Evolutionary conservation across 441 rosid species (phyloP), one percentile per base, ranked within the genome.

Genomic region (Euphorbia celastroides): DNA sequence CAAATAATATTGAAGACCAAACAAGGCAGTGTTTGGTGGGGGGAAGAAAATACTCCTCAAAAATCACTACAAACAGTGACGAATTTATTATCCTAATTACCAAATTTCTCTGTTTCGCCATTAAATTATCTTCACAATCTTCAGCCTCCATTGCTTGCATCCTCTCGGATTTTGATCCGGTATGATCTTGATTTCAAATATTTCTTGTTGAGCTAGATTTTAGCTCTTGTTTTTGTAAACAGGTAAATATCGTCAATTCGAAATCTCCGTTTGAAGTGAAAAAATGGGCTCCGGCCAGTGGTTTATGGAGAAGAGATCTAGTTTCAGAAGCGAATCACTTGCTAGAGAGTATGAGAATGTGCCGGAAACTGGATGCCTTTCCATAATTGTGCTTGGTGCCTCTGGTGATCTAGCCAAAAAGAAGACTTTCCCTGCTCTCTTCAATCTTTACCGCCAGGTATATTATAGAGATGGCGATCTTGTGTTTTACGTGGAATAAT

Each of bases 321-420:
- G 67, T 78, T 65, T 80, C 1, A 79, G 77, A 65, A 82, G 58
- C 19, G 88, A 91, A 0, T 79, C 88, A 19, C 70, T 83, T 67
- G 41, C 64, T 5, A 77, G 63, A 75, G 91, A 86, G 25, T n/a
- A 60, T 11, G 93, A 74, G 52, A 65, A 38, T 70, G 81, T 71
- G 67, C 62, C 82, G 6, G 96, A 87, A 83, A 73, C 84, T 66
- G 99, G 97, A 55, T 84, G 92, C 75, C 93, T 95, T 73, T 88
- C 99, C 0, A 82, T 93, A 70, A 68, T 89, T 25, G 97, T 93
- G 60, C 92, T 93, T 28, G 99, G 99, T 76, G 99, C 99, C 65
- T 89, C 97, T 69, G 97, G 97, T 78, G 99, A 93, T 88, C 96
- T 93, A 65, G 99, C 99, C 69, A 93, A 91, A 89, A 93, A 93